Evolutionary conservation across 2,329 filamentous ascomycete species (phyloP), one percentile per base, ranked within the genome.

Genomic region (Dactylonectria macrodidyma): DNA sequence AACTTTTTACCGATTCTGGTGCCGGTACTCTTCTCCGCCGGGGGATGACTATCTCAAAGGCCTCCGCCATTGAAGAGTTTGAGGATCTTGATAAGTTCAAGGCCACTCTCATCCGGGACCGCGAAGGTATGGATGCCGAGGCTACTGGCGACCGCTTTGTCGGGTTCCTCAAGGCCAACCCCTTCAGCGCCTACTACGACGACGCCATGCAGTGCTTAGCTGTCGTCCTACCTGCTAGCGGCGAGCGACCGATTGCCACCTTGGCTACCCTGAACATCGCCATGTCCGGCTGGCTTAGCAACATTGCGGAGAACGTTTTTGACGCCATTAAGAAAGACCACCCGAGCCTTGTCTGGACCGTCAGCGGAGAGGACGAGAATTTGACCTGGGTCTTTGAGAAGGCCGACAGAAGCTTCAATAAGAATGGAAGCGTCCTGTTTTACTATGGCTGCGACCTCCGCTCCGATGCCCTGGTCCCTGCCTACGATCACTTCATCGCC

Each of bases 321-420:
- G 90, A 92, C 71, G 92, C 93, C 70, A 93, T 98, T 80, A 97
- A 95, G 87, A 97, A 97, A 82, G 95, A 98, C 78, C 93, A 95
- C 81, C 91, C 95, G 62, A 94, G 92, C 83, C 87, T 98, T 72
- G 93, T 94, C 71, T 99, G 95, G 95, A 97, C 95, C n/a, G 95
- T 98, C 68, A 95, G 93, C 84, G 92, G 95, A 78, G 93, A 97
- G 74, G 95, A 98, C 76, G 95, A 98, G 87, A 98, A 98, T 81
- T 86, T 98, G 76, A 95, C 94, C 11, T 98, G 95, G 96, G 98
- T 98, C 86, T 97, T 97, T 74, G 95, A 97, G 82, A 97, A 97
- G 87, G 93, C 95, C 10, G 95, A 98, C 75, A 95, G 96, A 64
- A 97, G 94, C 81, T 89, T 98, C 76, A 94, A 92, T 70, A 90